Conservation (phyloP, 768 basidiomycete species). For the Podaxis carcinomalis region DNA sequence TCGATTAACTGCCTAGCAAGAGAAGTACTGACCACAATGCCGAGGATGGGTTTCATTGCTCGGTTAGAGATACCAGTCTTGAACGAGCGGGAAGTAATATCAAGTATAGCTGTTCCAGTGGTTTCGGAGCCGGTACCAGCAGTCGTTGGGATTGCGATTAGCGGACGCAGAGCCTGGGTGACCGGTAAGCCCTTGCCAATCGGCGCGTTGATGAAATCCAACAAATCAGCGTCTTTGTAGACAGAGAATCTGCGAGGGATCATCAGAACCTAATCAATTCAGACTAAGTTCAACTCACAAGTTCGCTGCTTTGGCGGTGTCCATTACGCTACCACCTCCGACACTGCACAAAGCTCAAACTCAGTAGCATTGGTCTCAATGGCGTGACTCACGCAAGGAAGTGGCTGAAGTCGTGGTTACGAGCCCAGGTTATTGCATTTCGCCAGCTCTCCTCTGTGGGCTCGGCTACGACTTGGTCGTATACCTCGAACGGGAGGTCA, state of each 20-base stretch:
- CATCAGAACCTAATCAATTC: neutral
- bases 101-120: conserved; percentile 91
- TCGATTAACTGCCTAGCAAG: neutral
- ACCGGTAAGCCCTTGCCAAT: conserved; percentile 91
- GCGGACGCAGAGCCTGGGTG: conserved; percentile 63
- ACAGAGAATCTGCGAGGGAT: conserved; percentile 63
- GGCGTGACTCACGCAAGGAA: conserved; percentile 70
- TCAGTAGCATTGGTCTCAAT: neutral
- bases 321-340: conserved; percentile 93
- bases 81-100: conserved; percentile 88
- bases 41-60: conserved; percentile 85
- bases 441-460: conserved; percentile 91
- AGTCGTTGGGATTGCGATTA: conserved; percentile 77
- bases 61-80: conserved; percentile 96
- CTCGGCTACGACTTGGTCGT: conserved; percentile 78
- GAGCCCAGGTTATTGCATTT: conserved; percentile 84
- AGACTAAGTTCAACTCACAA: conserved; percentile 39
- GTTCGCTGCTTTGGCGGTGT: conserved; percentile 95
- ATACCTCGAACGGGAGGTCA: conserved; percentile 77
- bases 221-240: conserved; percentile 88
- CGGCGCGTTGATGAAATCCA: conserved; percentile 97
- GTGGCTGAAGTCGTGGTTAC: conserved; percentile 86
- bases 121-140: conserved; percentile 94
- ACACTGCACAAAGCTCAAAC: conserved; percentile 43
- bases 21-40: conserved; percentile 53